A percentile compares a stretch with the other conserved stretches of the same genome.
Conservation (phyloP, 192 early-diverging fungal species). For the Entomortierella chlamydospora region DNA sequence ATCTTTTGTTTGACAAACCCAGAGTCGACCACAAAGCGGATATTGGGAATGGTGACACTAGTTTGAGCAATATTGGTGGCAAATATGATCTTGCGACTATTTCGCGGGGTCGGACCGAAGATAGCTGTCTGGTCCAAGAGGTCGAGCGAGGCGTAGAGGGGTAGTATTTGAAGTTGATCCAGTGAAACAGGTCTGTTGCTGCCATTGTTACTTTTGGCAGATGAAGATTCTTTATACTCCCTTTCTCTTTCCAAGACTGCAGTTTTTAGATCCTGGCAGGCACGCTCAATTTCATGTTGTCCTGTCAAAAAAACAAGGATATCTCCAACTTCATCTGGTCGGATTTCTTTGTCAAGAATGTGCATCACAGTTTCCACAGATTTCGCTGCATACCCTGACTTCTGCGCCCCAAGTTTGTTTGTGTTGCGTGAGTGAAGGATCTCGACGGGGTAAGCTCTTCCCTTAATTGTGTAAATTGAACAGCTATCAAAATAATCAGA, state of each 20-base stretch:
- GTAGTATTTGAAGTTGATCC: slow-evolving; percentile 57
- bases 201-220: background rate
- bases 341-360: slow-evolving; percentile 82
- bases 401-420: slow-evolving; percentile 70
- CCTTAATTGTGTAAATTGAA: slow-evolving; percentile 82
- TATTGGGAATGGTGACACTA: slow-evolving; percentile 75
- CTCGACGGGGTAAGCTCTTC: slow-evolving; percentile 69
- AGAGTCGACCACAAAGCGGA: slow-evolving; percentile 93
- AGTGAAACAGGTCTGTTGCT: background rate
- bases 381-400: slow-evolving; percentile 75
- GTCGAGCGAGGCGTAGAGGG: slow-evolving; percentile 82
- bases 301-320: slow-evolving; percentile 96
- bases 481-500: slow-evolving; percentile 83
- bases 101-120: slow-evolving; percentile 81
- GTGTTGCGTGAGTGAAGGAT: slow-evolving; percentile 60
- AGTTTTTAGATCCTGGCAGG: slow-evolving; percentile 69
- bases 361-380: slow-evolving; percentile 81
- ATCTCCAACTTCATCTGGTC: slow-evolving; percentile 74
- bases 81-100: slow-evolving; percentile 90
- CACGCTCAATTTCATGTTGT: slow-evolving; percentile 93
- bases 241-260: slow-evolving; percentile 61
- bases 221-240: slow-evolving; percentile 41
- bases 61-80: slow-evolving; percentile 95
- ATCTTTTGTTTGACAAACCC: slow-evolving; percentile 96
- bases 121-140: slow-evolving; percentile 88